These are phyloP conservation scores for Diaporthe eres DNA, from an alignment of 2,329 filamentous ascomycete species.

Conservation along the genomic window DNA sequence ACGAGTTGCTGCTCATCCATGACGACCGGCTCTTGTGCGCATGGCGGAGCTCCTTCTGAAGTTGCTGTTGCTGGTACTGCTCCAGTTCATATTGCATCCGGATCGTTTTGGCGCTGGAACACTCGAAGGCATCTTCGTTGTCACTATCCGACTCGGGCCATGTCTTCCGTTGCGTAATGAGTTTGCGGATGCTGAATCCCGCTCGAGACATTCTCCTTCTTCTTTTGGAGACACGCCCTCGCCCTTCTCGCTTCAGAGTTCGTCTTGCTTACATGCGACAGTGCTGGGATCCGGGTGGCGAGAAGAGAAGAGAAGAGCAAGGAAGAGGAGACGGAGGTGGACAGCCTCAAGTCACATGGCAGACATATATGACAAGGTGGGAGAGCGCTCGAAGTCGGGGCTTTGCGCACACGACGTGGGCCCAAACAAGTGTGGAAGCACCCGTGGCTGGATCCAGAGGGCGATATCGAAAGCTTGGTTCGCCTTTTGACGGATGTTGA, in stretches of 20 bases:
- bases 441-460: background rate
- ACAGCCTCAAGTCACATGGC: conserved; percentile 33
- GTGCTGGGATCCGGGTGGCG: background rate
- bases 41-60: conserved; percentile 39
- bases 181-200: conserved; percentile 59
- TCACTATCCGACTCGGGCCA: conserved; percentile 41
- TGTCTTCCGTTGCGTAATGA: conserved; percentile 54
- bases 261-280: conserved; percentile 34
- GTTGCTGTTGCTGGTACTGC: conserved; percentile 40
- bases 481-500: background rate
- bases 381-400: background rate
- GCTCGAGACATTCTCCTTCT: conserved; percentile 53
- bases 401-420: background rate
- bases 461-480: background rate
- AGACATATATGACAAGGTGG: conserved; percentile 32
- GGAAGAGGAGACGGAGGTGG: background rate
- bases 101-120: conserved; percentile 42
- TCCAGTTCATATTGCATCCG: conserved; percentile 42
- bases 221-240: conserved; percentile 23
- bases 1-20: conserved; percentile 44
- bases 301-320: conserved; percentile 7
- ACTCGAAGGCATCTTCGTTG: conserved; percentile 46
- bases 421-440: background rate
- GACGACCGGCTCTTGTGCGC: conserved; percentile 37
- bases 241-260: conserved; percentile 19